Base-by-base conservation (phyloP, 2,329 filamentous ascomycete genomes). In the Acephala macrosclerotiorum region DNA sequence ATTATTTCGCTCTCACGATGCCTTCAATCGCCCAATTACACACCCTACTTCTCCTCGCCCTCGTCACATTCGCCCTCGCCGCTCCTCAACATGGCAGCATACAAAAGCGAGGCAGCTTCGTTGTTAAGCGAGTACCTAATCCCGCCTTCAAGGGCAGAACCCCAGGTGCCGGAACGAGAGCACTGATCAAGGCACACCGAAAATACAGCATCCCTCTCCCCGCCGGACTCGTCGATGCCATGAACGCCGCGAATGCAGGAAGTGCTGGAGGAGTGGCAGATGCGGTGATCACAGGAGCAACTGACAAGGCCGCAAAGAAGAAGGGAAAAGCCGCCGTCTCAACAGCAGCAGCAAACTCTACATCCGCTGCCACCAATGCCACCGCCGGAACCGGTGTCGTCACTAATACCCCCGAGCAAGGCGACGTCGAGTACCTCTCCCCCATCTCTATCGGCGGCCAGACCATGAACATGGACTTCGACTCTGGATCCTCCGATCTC, bases 161-260 rank as follows among this genome's bases (percentile, higher is more conserved):
- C 3, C 61, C 70, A 12, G 74, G 74, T 51, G 74, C 74, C 29
- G 75, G 74, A 45, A 75, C 74, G 0, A 77, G 73, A 63, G 88
- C 89, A 59, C 82, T 94, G 71, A 78, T 85, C 59, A 91, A 87
- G 78, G 87, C 90, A 18, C 89, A 91, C 76, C 79, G 82, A 72
- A 94, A 94, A 77, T 93, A 85, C 77, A 84, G 85, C 68, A 84
- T 89, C 78, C 78, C 80, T 42, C 78, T 85, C 55, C 79, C 82
- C 2, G 72, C 79, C 1, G 79, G 78, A 8, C 75, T 84, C 60
- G 73, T 81, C 59, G 80, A 79, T 36, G 77, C 77, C 20, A 68
- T 75, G 71, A 69, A 69, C n/a, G 60, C 67, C 1, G 64, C 64
- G 29, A 64, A 62, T n/a, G 60, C 42, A 59, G 58, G 53, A 2